Percentiles rank a stretch among this genome's conserved stretches.
Conservation (phyloP, 805 yeast species). For the Yarrowia porcina region DNA sequence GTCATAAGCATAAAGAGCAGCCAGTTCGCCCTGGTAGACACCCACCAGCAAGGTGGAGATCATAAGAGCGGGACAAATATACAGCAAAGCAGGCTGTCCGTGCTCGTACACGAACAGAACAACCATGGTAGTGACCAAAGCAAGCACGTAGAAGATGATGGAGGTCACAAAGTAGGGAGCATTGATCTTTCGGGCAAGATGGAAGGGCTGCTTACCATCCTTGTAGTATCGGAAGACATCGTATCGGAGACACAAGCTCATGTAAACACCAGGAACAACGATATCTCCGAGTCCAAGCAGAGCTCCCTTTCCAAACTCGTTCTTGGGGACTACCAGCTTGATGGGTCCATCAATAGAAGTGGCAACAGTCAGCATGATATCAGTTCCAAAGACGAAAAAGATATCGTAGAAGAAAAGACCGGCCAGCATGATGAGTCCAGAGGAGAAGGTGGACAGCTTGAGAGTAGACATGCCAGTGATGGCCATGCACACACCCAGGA, state of each 20-base stretch:
- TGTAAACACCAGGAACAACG: conserved; percentile 55
- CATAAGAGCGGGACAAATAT: conserved; percentile 52
- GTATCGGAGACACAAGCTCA: conserved; percentile 52
- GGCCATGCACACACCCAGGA: conserved; percentile 45
- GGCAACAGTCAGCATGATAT: conserved; percentile 63
- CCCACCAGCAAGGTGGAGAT: conserved; percentile 41
- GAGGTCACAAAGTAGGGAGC: conserved; percentile 49
- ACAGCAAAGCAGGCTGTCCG: conserved; percentile 69
- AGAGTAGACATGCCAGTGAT: conserved; percentile 44
- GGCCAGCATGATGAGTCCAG: conserved; percentile 46
- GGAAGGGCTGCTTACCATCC: conserved; percentile 33
- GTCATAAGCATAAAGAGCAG: conserved; percentile 42
- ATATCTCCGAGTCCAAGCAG: conserved; percentile 67
- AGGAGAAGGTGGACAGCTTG: conserved; percentile 45
- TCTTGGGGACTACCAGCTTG: conserved; percentile 46
- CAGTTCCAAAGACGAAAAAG: conserved; percentile 62
- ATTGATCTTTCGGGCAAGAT: conserved; percentile 36
- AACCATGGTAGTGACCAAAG: conserved; percentile 44
- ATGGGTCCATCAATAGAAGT: conserved; percentile 53
- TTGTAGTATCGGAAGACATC: conserved; percentile 47
- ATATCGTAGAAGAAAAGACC: conserved; percentile 61
- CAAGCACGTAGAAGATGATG: conserved; percentile 49
- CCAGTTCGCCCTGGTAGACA: conserved; percentile 44
- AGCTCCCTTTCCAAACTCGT: conserved; percentile 33
- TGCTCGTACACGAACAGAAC: conserved; percentile 42